Conservation (phyloP, 2,329 filamentous ascomycete genomes). For the Fusarium sp. region DNA sequence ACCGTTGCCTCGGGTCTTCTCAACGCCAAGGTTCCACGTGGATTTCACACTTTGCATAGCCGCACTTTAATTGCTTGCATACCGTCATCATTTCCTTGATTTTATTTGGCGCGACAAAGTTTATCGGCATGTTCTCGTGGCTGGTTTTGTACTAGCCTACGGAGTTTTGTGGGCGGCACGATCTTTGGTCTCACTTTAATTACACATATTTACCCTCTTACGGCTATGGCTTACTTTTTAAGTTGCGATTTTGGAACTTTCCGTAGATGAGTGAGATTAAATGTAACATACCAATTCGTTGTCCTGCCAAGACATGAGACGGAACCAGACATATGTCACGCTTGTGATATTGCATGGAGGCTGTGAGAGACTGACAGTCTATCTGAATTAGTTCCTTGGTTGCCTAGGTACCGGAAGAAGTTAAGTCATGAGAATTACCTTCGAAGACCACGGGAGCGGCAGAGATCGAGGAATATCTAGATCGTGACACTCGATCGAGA, state of each 20-base stretch:
- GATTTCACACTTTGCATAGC: neutral
- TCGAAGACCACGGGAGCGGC: neutral
- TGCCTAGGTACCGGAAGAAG: neutral
- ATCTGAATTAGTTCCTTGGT: neutral
- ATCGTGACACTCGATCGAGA: neutral
- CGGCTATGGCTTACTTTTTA: neutral
- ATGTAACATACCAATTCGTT: neutral
- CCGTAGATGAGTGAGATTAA: neutral
- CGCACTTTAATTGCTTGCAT: neutral
- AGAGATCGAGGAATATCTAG: neutral
- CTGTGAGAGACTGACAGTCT: neutral
- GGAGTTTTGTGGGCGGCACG: neutral
- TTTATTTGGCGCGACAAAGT: neutral
- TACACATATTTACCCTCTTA: neutral
- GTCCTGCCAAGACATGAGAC: neutral
- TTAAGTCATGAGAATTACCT: rapidly evolving
- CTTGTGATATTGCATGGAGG: neutral
- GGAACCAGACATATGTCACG: neutral
- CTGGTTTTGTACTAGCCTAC: neutral
- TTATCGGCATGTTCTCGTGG: neutral
- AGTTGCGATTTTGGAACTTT: neutral
- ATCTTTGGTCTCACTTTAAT: neutral
- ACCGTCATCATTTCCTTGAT: neutral
- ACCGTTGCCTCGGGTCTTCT: neutral
- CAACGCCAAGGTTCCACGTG: neutral